Percentiles rank a stretch among this genome's conserved stretches.
phyloP scores from a whole-genome alignment of 495 filamentous ascomycete species.

The Aspergillus sclerotioniger region DNA sequence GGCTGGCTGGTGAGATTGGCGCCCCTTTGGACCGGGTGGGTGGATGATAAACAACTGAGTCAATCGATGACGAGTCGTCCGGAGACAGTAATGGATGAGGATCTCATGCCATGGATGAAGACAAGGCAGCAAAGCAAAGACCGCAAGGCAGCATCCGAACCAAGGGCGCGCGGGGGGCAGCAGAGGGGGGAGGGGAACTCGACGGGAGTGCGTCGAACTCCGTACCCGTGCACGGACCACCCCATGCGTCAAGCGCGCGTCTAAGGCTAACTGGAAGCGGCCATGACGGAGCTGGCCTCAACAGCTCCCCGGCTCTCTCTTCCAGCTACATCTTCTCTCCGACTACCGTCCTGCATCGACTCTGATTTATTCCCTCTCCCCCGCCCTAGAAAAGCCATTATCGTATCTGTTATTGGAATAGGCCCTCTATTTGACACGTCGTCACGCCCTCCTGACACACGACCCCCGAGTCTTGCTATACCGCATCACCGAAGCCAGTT shows the following conservation, averaged over 20 bases:
- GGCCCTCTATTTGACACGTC: too few relatives aligned
- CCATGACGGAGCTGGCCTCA: constrained; percentile 23
- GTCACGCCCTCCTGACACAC: too few relatives aligned
- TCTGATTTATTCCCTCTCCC: too few relatives aligned
- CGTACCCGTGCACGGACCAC: constrained; percentile 15
- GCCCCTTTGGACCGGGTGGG: background rate
- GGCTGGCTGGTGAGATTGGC: background rate
- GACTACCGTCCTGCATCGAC: too few relatives aligned
- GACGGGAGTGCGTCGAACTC: background rate
- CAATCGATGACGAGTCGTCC: constrained; percentile 12
- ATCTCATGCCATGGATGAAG: constrained; percentile 17
- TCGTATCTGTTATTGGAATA: too few relatives aligned
- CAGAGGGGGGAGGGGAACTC: constrained; percentile 9
- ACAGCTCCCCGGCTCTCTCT: constrained; percentile 5
- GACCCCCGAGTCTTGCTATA: background rate
- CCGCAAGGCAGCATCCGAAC: constrained; percentile 12
- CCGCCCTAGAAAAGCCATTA: too few relatives aligned
- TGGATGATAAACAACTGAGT: background rate
- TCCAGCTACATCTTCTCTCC: too few relatives aligned
- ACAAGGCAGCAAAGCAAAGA: constrained; percentile 9
- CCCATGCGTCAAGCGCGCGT: constrained; percentile 18
- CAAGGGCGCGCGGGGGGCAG: constrained; percentile 21
- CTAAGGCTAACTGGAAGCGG: constrained; percentile 14
- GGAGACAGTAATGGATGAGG: constrained; percentile 10
- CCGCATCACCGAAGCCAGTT: background rate